phyloP scores from a whole-genome alignment of 768 basidiomycete genomes.

The Coprinellus aureogranulatus region DNA sequence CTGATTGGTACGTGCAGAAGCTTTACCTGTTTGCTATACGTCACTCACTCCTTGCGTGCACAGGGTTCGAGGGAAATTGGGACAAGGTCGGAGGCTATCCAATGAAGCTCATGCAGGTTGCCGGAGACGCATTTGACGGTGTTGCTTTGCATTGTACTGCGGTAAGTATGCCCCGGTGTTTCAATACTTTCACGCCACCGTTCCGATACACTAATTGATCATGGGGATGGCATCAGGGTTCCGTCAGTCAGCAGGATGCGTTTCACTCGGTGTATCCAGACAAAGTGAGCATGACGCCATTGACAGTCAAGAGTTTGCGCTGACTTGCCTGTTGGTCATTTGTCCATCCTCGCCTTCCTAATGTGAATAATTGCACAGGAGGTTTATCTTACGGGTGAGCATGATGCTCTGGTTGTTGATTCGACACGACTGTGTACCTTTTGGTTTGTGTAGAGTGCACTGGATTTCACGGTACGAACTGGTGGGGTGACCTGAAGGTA shows the following conservation, averaged over 20 bases:
- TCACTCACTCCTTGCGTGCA: not conserved
- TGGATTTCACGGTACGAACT: conserved; percentile 59
- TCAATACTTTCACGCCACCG: not conserved
- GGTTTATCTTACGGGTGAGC: conserved; percentile 42
- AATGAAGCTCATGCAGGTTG: conserved; percentile 57
- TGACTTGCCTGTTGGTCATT: no score
- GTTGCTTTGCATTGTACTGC: conserved; percentile 70
- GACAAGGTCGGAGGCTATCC: conserved; percentile 57
- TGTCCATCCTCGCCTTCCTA: not conserved
- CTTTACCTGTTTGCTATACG: not conserved
- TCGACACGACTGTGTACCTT: not conserved
- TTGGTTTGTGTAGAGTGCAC: conserved; percentile 50
- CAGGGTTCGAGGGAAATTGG: conserved; percentile 66
- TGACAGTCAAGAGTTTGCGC: no score
- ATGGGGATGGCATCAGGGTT: conserved; percentile 31
- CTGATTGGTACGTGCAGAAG: conserved; percentile 45
- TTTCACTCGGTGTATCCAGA: conserved; percentile 53
- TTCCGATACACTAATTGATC: not conserved
- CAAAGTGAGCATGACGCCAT: no score
- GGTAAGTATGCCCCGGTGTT: conserved; percentile 15
- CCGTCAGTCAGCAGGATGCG: conserved; percentile 45
- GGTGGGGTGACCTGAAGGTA: conserved; percentile 78
- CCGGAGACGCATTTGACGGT: conserved; percentile 53
- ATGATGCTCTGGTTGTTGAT: not conserved
- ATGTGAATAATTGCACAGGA: conserved; percentile 26